Conservation (phyloP, 495 filamentous ascomycete species). For the Aspergillus bertholletiae region DNA sequence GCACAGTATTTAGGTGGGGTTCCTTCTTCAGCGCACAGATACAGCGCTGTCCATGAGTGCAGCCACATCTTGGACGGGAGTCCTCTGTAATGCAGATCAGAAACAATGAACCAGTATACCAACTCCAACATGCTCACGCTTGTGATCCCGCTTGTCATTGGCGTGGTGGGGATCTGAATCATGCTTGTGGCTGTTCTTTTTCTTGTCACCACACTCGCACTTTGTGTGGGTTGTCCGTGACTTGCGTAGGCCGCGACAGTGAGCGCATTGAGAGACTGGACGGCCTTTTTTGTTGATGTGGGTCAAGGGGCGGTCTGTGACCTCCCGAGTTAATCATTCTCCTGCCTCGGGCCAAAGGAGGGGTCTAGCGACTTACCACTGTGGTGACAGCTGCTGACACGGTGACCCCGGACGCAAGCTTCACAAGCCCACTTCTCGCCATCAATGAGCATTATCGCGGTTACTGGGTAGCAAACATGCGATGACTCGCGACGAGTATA, state of each 20-base stretch:
- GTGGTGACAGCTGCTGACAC: conserved; percentile 92
- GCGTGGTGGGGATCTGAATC: conserved; percentile 63
- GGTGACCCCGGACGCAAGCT: conserved; percentile 89
- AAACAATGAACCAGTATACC: conserved; percentile 28
- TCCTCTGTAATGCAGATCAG: conserved; percentile 47
- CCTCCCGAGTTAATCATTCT: background rate
- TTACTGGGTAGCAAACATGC: conserved; percentile 44
- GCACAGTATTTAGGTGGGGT: conserved; percentile 68
- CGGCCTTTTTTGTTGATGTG: conserved; percentile 99
- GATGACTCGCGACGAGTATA: conserved; percentile 39
- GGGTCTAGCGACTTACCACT: conserved; percentile 58
- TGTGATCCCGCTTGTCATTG: conserved; percentile 51
- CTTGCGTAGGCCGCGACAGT: conserved; percentile 96
- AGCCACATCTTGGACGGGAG: conserved; percentile 73
- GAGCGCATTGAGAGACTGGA: conserved; percentile 95
- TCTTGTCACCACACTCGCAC: conserved; percentile 96
- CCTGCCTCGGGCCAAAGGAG: conserved; percentile 10
- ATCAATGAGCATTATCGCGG: conserved; percentile 70
- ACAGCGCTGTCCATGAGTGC: conserved; percentile 87
- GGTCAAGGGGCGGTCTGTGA: conserved; percentile 79
- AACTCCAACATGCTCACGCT: conserved; percentile 54
- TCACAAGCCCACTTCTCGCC: conserved; percentile 91
- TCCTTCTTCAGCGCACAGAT: conserved; percentile 93
- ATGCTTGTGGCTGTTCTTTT: conserved; percentile 58
- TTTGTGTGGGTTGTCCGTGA: conserved; percentile 92